Evolutionary conservation across 2,329 filamentous ascomycete species (phyloP), one percentile per base, ranked within the genome.

Genomic region (Neofusicoccum sp.): DNA sequence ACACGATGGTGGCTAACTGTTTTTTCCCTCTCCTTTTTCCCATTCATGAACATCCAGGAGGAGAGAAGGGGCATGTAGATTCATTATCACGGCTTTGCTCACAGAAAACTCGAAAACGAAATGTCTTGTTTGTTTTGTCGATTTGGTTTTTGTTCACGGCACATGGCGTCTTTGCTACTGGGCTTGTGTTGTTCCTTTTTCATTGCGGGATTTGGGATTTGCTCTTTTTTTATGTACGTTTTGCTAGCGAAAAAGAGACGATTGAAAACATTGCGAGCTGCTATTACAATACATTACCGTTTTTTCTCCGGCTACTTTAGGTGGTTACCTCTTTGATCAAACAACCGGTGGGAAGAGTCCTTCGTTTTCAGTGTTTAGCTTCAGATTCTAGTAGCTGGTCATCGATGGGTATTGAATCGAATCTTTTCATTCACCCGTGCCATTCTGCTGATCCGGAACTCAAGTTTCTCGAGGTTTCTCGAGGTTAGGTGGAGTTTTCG

Each of bases 51-150:
- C 5, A 33, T 31, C 26, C 28, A 51, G 51, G 51, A 43, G 36
- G 38, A 43, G 51, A 43, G 28, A 43, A 56, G 30, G 3, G 51
- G 38, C 51, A 56, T 56, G 51, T 56, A 56, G 51, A 56, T 56
- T 33, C 43, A 16, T 26, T 16, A 16, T 51, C 26, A 30, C 36
- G 30, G n/a, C 30, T 40, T 40, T 53, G 33, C 49, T 51, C 36
- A 40, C 36, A 54, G 26, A 54, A 41, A 40, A 28, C 26, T 41
- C 49, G 20, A 54, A 51, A 41, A 54, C 24, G 49, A 40, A 31
- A 41, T 54, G 34, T n/a, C 7, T 54, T 54, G 36, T 40, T 40
- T 41, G 34, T 41, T 54, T 54, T 41, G 2, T 14, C 28, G 9
- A 11, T 16, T 9, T 36, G 12, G 24, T 40, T 40, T 7, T 8